Evolutionary conservation across 2,329 filamentous ascomycete species (phyloP).

Genomic region (Aspergillus aculeatus): DNA sequence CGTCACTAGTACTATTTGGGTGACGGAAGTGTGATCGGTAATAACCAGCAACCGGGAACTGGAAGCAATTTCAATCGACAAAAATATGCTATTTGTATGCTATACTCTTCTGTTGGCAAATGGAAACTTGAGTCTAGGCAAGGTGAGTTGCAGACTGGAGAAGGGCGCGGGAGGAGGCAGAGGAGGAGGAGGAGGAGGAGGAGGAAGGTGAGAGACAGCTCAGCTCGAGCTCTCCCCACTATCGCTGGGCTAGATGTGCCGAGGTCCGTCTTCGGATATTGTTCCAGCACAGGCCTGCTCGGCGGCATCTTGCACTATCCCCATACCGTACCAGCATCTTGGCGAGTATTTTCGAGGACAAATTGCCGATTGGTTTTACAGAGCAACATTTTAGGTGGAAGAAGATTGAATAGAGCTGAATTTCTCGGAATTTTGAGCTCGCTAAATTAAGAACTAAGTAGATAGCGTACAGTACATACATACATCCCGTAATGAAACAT

Average conservation of each 20-base stretch:
- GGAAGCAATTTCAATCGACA: background rate
- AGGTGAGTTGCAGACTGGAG: no score
- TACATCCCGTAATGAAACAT: background rate
- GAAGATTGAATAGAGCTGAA: background rate
- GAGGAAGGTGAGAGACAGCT: background rate
- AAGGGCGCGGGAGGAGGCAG: background rate
- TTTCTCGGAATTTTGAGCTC: background rate
- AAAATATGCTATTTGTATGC: background rate
- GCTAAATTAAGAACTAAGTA: background rate
- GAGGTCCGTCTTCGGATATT: constrained; percentile 18
- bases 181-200: background rate
- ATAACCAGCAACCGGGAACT: background rate
- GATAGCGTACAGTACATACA: background rate
- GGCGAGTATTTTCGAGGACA: no score
- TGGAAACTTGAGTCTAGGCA: no score
- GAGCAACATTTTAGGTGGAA: background rate
- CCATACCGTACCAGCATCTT: no score
- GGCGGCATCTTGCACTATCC: background rate
- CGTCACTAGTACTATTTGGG: background rate
- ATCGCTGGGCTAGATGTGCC: constrained; percentile 11
- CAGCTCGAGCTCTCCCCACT: background rate
- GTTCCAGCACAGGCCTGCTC: background rate
- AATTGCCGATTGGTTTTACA: background rate
- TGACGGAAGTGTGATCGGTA: background rate
- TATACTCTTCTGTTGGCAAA: background rate